Percentiles rank a stretch among this genome's conserved stretches.
phyloP scores from a whole-genome alignment of 192 early-diverging fungal genomes.

The Linnemannia exigua region DNA sequence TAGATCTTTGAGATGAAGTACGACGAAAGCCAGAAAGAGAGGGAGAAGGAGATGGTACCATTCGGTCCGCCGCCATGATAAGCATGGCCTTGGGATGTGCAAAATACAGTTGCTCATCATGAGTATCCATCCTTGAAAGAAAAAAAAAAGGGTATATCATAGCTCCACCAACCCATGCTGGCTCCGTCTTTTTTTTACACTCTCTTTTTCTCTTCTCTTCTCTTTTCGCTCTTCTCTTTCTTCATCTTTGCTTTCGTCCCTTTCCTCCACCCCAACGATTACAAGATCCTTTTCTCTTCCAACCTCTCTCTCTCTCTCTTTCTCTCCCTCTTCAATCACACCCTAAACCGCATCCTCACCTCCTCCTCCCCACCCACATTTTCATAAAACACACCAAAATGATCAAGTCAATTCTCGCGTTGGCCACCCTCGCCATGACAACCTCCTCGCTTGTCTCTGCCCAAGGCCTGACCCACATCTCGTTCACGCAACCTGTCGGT shows the following conservation, averaged over 20 bases:
- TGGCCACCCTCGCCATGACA: conserved; percentile 21
- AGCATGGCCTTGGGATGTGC: background rate
- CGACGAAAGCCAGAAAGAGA: too few species aligned
- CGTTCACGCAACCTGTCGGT: conserved; percentile 54
- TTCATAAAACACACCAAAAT: conserved; percentile 1
- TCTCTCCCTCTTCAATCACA: background rate
- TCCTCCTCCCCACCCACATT: background rate
- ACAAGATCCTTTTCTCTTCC: background rate
- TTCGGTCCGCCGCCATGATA: too few species aligned
- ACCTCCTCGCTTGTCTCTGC: conserved; percentile 7
- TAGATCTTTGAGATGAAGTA: too few species aligned
- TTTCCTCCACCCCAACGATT: background rate
- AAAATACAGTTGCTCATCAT: background rate
- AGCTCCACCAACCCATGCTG: background rate
- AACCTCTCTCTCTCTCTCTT: background rate
- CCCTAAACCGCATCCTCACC: background rate
- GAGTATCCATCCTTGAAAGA: background rate
- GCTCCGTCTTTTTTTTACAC: background rate
- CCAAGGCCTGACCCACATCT: conserved; percentile 31
- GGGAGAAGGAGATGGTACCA: too few species aligned
- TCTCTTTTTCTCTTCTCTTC: background rate
- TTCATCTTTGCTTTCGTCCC: background rate
- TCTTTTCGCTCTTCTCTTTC: background rate
- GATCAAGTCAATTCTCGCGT: conserved; percentile 43
- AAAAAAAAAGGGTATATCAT: background rate